Conservation (phyloP, 371 early-diverging fungal genomes). For the Lichtheimia ornata region DNA sequence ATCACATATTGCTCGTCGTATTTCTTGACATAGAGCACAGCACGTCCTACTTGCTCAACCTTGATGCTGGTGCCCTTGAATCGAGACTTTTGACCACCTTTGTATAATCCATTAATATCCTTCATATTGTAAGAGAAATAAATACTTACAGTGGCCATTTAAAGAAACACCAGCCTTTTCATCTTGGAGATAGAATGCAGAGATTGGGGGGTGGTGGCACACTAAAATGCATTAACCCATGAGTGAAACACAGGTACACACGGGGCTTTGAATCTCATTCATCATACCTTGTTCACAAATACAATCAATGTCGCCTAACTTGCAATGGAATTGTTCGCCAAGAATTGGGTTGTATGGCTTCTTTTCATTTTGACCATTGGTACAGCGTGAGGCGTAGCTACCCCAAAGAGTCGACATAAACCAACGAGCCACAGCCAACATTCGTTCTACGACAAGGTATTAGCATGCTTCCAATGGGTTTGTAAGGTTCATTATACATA, state of each 20-base stretch:
- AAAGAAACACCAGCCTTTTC: constrained; percentile 60
- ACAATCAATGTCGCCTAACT: constrained; percentile 38
- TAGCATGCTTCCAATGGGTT: not conserved
- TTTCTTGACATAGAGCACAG: constrained; percentile 40
- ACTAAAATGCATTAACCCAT: constrained; percentile 38
- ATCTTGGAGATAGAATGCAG: constrained; percentile 73
- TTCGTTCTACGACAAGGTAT: constrained; percentile 52
- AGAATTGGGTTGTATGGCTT: constrained; percentile 85
- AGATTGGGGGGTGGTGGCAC: constrained; percentile 96
- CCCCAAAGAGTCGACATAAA: constrained; percentile 77
- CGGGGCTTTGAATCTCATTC: not conserved
- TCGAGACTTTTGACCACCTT: constrained; percentile 59
- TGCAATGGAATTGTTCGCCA: constrained; percentile 84
- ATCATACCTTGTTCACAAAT: constrained; percentile 62
- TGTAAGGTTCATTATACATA: constrained; percentile 9
- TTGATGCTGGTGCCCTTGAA: constrained; percentile 65
- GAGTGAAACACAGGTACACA: too few relatives aligned
- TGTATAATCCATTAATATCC: not conserved
- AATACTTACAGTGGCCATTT: constrained; percentile 64
- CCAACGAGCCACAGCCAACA: constrained; percentile 71
- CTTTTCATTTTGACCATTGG: constrained; percentile 56
- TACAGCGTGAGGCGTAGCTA: constrained; percentile 52
- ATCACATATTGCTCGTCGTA: constrained; percentile 57
- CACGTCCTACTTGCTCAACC: constrained; percentile 59
- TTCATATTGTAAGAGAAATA: not conserved